Evolutionary conservation across 805 yeast genomes (phyloP), one percentile per base, ranked within the genome.

Genomic region (Hanseniaspora hatyaiensis): DNA sequence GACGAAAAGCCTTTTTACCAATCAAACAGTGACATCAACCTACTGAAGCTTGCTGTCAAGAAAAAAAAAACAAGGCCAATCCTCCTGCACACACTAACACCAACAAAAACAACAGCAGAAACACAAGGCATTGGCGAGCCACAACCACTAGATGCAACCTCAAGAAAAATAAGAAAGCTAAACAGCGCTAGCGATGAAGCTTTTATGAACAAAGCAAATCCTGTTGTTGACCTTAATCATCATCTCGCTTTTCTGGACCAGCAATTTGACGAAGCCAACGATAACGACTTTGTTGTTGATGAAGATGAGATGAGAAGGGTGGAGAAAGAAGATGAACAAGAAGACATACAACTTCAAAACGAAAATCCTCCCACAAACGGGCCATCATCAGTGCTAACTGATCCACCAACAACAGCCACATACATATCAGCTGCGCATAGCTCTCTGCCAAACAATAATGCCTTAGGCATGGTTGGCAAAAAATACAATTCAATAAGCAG

Each of bases 341-440:
- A 52, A 16, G 58, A 51, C 20, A 52, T 57, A 5, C 67, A 68
- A 39, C 74, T 80, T 77, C 64, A 67, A 5, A 57, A 65, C 0
- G 54, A 56, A 8, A 73, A 43, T 28, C 47, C 47, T 15, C 47
- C 47, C 4, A 43, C 40, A 8, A 36, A 34, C 19, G 47, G 32
- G 2, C 40, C 37, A 1, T 22, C 22, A 18, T 34, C 47, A 15
- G 41, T 43, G 13, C 34, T 38, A 15, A 43, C 47, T 4, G 47
- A 36, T 29, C 47, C 47, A 18, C 47, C 47, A 28, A 43, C 47
- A 13, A 26, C 23, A 26, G 18, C 40, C 26, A 16, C 26, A 8
- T 26, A 19, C 11, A 28, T 19, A 2, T 15, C n/a, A 4, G 4
- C 18, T 4, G n/a, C n/a, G n/a, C n/a, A n/a, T n/a, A n/a, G n/a